Percentiles rank a stretch among this genome's conserved stretches.
phyloP scores from a whole-genome alignment of 2,329 filamentous ascomycete genomes.

The Xylaria sp. region DNA sequence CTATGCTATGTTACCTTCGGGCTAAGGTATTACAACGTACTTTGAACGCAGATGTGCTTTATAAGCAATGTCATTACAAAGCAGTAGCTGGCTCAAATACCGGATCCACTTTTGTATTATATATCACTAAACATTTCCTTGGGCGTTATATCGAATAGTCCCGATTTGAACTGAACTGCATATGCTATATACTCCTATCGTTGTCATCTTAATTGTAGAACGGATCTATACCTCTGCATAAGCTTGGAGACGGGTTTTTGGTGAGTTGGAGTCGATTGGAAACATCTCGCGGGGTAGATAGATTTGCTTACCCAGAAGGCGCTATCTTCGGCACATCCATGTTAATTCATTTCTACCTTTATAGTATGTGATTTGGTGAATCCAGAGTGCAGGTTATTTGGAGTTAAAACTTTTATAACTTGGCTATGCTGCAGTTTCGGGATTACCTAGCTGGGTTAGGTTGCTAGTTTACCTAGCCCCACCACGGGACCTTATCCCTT shows the following conservation, averaged over 20 bases:
- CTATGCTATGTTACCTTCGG: conserved; percentile 26
- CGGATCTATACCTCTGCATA: too few species aligned
- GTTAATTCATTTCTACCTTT: not conserved
- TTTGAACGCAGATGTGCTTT: conserved; percentile 22
- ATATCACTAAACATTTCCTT: not conserved
- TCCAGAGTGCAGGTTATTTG: not conserved
- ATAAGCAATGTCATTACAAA: conserved; percentile 27
- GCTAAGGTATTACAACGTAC: conserved; percentile 30
- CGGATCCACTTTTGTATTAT: conserved; percentile 1
- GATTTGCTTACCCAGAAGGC: not conserved
- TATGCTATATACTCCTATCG: not conserved
- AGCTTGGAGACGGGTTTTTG: too few species aligned
- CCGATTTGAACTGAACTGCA: not conserved
- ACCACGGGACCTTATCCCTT: not conserved
- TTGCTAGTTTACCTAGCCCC: not conserved
- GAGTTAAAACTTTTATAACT: not conserved
- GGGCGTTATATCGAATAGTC: not conserved
- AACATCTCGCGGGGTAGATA: not conserved
- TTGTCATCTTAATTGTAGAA: too few species aligned
- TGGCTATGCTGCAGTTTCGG: not conserved
- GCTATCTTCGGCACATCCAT: not conserved
- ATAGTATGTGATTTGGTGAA: not conserved
- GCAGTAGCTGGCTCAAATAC: conserved; percentile 7
- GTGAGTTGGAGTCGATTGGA: too few species aligned
- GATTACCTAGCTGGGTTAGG: not conserved